Conservation (phyloP, 2,329 filamentous ascomycete genomes). For the Pezicula rhizophila region DNA sequence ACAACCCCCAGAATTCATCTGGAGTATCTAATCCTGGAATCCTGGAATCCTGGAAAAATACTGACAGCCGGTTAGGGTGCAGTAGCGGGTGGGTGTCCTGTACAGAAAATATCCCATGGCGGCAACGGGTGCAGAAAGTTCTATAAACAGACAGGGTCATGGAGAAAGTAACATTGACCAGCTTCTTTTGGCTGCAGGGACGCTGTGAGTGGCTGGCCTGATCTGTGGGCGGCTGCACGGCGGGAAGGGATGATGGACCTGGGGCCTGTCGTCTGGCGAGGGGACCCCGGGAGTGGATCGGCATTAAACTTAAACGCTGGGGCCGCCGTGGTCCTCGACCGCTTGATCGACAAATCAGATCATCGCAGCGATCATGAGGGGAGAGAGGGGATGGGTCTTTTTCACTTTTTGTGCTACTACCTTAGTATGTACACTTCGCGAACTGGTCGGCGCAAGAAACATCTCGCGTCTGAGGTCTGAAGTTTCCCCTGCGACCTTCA, state of each 20-base stretch:
- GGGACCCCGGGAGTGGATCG: not conserved
- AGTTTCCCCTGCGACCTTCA: not conserved
- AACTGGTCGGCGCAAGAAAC: constrained; percentile 2
- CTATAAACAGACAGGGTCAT: not conserved
- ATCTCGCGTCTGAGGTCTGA: constrained; percentile 1
- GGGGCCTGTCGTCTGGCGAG: not conserved
- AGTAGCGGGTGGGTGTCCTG: not conserved
- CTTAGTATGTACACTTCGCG: no score
- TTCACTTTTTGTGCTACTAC: no score
- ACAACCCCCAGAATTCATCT: not conserved
- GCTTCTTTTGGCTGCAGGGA: no score
- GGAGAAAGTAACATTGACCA: not conserved
- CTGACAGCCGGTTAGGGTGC: not conserved
- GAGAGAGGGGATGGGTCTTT: no score
- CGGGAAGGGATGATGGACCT: not conserved
- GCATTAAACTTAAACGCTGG: constrained; percentile 4
- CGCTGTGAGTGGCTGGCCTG: not conserved
- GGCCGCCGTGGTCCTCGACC: constrained; percentile 5
- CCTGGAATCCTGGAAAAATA: no score
- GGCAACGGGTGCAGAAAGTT: not conserved
- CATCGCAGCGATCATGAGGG: constrained; percentile 1
- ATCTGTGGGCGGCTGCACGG: not conserved
- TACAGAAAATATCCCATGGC: not conserved
- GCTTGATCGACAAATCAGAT: constrained; percentile 7
- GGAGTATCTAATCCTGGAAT: not conserved